These are phyloP conservation scores for Talaromyces stipitatus DNA, from an alignment of 495 filamentous ascomycete genomes.

Conservation along the genomic window DNA sequence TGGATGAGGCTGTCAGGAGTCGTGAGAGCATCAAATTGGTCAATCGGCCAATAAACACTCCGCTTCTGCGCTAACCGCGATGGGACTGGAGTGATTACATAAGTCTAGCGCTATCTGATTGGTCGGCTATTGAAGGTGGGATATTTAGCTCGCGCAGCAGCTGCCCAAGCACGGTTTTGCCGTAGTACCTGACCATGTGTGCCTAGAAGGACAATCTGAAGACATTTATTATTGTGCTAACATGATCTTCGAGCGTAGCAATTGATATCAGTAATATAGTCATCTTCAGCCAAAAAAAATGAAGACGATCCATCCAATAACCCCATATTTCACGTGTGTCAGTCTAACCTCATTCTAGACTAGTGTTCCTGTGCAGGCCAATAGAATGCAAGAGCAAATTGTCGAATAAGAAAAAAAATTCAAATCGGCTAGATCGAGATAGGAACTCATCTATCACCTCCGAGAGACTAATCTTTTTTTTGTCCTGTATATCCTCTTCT, in stretches of 20 bases:
- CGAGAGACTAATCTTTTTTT: not conserved
- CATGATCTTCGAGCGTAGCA: no score
- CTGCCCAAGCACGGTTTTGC: not conserved
- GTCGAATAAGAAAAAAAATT: not conserved
- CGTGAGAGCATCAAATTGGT: not conserved
- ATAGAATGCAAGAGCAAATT: not conserved
- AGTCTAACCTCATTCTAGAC: not conserved
- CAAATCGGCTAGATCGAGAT: not conserved
- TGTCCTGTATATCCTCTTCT: not conserved
- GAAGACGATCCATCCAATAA: not conserved
- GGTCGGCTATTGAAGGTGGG: not conserved
- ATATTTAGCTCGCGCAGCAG: not conserved
- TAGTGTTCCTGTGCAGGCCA: not conserved
- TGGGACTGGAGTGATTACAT: not conserved
- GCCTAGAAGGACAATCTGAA: no score
- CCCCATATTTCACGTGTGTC: constrained; percentile 1
- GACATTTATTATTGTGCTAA: no score
- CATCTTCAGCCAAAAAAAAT: no score
- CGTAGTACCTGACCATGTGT: not conserved
- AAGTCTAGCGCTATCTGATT: not conserved
- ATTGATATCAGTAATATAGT: no score
- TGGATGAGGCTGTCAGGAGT: not conserved
- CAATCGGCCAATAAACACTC: no score
- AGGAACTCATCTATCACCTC: not conserved
- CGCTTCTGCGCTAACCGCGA: no score